Percentiles rank a stretch among this genome's conserved stretches.
Conservation (phyloP, 139 green algal genomes). For the Closterium sp. region DNA sequence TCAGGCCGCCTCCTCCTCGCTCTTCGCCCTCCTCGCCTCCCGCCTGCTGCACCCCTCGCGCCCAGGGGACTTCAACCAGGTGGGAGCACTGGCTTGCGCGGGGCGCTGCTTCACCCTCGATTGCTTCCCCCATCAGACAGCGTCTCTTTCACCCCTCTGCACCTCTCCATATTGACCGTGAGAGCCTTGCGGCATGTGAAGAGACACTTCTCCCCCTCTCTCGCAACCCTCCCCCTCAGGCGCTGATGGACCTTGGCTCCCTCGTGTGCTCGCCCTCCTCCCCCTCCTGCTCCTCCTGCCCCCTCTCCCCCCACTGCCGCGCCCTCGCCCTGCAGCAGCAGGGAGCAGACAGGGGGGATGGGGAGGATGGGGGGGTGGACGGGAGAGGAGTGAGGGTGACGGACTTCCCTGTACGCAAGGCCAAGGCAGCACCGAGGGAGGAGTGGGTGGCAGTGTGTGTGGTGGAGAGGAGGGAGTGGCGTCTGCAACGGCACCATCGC, state of each 20-base stretch:
- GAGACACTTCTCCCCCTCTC: not conserved
- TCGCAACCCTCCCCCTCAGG: conserved; percentile 56
- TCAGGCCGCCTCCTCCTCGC: conserved; percentile 4
- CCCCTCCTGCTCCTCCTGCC: conserved; percentile 73
- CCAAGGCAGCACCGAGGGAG: conserved; percentile 41
- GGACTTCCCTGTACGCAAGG: conserved; percentile 48
- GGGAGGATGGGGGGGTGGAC: not conserved
- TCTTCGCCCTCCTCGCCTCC: conserved; percentile 57
- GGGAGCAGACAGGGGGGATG: not conserved
- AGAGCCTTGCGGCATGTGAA: not conserved
- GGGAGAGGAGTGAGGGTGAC: conserved; percentile 16
- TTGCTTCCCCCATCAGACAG: too few relatives aligned
- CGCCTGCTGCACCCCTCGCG: conserved; percentile 67
- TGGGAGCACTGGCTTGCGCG: not conserved
- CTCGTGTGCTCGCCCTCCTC: conserved; percentile 75
- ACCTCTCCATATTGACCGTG: not conserved
- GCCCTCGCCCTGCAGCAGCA: conserved; percentile 21
- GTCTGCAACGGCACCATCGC: not conserved
- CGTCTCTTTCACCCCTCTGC: not conserved
- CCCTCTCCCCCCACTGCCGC: conserved; percentile 61
- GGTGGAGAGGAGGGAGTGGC: conserved; percentile 16
- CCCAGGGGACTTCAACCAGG: conserved; percentile 91
- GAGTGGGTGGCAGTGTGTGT: conserved; percentile 52
- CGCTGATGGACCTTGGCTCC: conserved; percentile 95
- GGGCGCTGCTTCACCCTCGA: too few relatives aligned